Conservation (phyloP, 2,329 filamentous ascomycete species). For the Lasiodiplodia sp. region DNA sequence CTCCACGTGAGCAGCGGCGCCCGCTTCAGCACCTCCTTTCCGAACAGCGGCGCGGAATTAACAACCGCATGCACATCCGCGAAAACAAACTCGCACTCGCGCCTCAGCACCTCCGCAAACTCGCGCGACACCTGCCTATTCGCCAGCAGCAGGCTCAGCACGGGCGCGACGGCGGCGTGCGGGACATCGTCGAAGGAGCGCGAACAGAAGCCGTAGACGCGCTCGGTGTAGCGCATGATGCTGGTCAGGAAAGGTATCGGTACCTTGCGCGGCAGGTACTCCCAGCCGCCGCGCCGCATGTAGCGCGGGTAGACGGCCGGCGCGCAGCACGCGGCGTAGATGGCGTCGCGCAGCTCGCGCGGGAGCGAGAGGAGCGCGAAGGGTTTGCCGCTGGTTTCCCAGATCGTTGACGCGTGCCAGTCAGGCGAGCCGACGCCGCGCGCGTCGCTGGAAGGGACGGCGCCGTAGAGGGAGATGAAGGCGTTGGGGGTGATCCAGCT, state of each 20-base stretch:
- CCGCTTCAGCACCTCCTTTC: neutral
- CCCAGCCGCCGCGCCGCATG: too few species aligned
- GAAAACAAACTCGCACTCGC: neutral
- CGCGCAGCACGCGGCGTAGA: neutral
- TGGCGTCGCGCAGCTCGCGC: neutral
- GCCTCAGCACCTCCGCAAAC: neutral
- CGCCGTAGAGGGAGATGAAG: neutral
- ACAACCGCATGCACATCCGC: neutral
- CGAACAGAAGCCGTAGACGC: too few species aligned
- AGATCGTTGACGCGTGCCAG: neutral
- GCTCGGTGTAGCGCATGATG: too few species aligned
- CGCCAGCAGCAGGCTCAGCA: neutral
- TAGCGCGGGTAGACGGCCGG: too few species aligned
- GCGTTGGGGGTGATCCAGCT: neutral
- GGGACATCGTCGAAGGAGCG: rapidly evolving
- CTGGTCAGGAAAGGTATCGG: too few species aligned
- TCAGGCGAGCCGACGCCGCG: neutral
- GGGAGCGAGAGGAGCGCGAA: neutral
- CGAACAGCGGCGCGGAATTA: neutral
- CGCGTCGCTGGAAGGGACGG: neutral
- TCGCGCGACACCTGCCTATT: neutral
- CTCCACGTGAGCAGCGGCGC: too few species aligned
- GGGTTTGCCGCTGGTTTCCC: neutral
- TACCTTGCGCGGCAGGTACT: too few species aligned
- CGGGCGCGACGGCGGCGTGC: too few species aligned